phyloP scores from a whole-genome alignment of 768 basidiomycete species.

The Agaricus blazei region DNA sequence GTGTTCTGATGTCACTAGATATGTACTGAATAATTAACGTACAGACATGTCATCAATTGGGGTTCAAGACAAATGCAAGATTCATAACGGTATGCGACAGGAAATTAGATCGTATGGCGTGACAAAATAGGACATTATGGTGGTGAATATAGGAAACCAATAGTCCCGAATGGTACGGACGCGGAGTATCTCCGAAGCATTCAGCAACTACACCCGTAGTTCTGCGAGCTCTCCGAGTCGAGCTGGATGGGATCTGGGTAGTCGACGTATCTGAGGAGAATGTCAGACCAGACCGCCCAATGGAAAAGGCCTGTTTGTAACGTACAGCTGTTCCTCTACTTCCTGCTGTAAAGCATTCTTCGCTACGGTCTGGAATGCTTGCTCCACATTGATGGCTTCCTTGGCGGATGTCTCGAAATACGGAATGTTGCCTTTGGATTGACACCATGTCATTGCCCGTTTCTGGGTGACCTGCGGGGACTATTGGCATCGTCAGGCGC shows the following conservation, averaged over 20 bases:
- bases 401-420: conserved; percentile 99
- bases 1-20: conserved; percentile 5
- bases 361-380: conserved; percentile 99
- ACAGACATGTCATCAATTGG: conserved; percentile 7
- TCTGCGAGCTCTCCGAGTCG: conserved; percentile 88
- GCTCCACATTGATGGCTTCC: conserved; percentile 99
- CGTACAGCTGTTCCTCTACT: conserved; percentile 90
- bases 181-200: not conserved
- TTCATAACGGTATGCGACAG: conserved; percentile 6
- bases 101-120: conserved; percentile 9
- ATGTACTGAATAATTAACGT: conserved; percentile 10
- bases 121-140: conserved; percentile 10
- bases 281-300: conserved; percentile 8
- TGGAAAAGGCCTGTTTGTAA: conserved; percentile 10
- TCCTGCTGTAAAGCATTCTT: conserved; percentile 99
- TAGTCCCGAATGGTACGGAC: conserved; percentile 3
- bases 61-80: conserved; percentile 8
- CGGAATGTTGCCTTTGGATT: conserved; percentile 98
- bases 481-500: not conserved
- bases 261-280: conserved; percentile 76
- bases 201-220: conserved; percentile 89
- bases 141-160: conserved; percentile 9
- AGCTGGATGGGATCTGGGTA: conserved; percentile 99
- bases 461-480: conserved; percentile 88
- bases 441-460: conserved; percentile 99